Evolutionary conservation across 2,329 filamentous ascomycete species (phyloP).

Genomic region (Fusarium luffae): DNA sequence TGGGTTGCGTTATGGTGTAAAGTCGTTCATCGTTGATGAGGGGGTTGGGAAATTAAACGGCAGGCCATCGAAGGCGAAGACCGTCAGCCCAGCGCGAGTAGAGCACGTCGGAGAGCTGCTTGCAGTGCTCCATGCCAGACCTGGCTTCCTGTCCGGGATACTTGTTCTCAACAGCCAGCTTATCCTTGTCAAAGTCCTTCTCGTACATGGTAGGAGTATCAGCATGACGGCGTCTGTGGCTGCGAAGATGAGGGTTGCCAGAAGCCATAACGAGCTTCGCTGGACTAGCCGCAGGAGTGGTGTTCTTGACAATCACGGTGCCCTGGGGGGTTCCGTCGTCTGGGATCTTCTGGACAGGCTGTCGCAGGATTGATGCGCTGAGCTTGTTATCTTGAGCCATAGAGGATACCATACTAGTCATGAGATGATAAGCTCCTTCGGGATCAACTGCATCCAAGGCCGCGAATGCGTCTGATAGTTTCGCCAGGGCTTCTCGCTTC

Average conservation of each 20-base stretch:
- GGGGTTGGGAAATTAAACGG: slow-evolving; percentile 41
- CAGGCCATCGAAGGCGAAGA: slow-evolving; percentile 76
- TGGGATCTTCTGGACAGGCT: slow-evolving; percentile 54
- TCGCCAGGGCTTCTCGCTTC: slow-evolving; percentile 85
- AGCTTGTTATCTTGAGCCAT: slow-evolving; percentile 77
- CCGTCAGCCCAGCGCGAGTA: slow-evolving; percentile 93
- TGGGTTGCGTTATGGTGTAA: neutral
- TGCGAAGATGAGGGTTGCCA: slow-evolving; percentile 86
- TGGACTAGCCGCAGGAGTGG: slow-evolving; percentile 58
- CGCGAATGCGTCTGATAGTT: slow-evolving; percentile 86
- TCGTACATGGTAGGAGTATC: slow-evolving; percentile 56
- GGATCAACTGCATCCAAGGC: slow-evolving; percentile 88
- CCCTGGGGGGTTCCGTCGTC: slow-evolving; percentile 61
- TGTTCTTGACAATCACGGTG: slow-evolving; percentile 68
- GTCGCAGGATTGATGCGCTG: slow-evolving; percentile 58
- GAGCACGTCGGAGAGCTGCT: slow-evolving; percentile 87
- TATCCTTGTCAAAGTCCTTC: slow-evolving; percentile 60
- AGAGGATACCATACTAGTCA: slow-evolving; percentile 80
- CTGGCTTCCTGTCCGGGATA: slow-evolving; percentile 65
- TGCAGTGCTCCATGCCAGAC: slow-evolving; percentile 91
- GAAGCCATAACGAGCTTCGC: slow-evolving; percentile 80
- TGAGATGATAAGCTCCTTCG: slow-evolving; percentile 86
- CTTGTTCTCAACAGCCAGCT: slow-evolving; percentile 60
- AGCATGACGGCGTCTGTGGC: slow-evolving; percentile 75
- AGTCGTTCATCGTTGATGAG: neutral